phyloP scores from a whole-genome alignment of 805 yeast species.

The Clavispora santaluciae region DNA sequence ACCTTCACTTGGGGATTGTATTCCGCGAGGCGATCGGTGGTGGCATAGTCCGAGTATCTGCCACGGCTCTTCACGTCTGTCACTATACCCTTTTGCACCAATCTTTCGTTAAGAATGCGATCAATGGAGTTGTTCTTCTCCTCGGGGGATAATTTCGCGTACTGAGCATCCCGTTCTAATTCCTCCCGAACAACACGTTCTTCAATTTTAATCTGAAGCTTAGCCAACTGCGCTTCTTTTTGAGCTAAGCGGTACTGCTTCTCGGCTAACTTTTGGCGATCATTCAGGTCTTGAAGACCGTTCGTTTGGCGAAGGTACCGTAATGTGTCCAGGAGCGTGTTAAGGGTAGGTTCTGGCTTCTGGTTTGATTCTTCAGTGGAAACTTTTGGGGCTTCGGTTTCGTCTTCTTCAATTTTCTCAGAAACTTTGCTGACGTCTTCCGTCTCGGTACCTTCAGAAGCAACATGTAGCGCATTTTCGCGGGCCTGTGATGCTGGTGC shows the following conservation, averaged over 20 bases:
- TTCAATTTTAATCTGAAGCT: constrained; percentile 27
- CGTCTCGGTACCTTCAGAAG: no score
- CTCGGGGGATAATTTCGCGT: constrained; percentile 20
- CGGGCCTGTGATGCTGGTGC: neutral
- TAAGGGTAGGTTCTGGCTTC: constrained; percentile 2
- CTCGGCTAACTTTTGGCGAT: constrained; percentile 4
- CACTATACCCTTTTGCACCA: constrained; percentile 24
- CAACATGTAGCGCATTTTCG: neutral
- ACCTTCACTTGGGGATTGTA: constrained; percentile 50
- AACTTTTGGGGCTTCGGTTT: neutral
- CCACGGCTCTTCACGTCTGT: constrained; percentile 7
- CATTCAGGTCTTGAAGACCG: neutral
- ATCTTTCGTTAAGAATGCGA: constrained; percentile 24
- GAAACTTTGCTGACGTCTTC: no score
- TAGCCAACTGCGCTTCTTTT: constrained; percentile 26
- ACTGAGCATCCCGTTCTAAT: constrained; percentile 22
- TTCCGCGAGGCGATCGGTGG: constrained; percentile 14
- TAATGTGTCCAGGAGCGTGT: constrained; percentile 12
- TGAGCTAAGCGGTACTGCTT: constrained; percentile 18
- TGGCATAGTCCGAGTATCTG: constrained; percentile 5
- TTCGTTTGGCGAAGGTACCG: constrained; percentile 9
- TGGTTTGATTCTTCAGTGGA: neutral
- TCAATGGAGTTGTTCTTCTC: constrained; percentile 27
- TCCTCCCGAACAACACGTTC: constrained; percentile 29
- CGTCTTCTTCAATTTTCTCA: neutral